phyloP scores from a whole-genome alignment of 441 rosid species.

The Syzygium malaccense region DNA sequence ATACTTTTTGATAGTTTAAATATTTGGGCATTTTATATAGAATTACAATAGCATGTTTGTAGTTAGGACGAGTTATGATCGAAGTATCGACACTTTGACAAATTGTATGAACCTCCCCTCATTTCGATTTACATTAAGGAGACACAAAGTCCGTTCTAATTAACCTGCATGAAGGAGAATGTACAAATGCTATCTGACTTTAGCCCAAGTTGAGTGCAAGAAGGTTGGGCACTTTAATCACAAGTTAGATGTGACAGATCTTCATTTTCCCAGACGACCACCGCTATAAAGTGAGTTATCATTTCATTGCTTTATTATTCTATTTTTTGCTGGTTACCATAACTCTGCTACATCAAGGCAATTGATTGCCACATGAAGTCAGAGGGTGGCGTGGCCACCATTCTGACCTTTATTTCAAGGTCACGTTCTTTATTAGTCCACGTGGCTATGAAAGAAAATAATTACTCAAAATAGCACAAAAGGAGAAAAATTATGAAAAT shows the following conservation, averaged over 20 bases:
- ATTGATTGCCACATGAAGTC: neutral
- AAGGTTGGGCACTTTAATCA: neutral
- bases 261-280: too few species aligned
- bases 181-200: neutral
- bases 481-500: neutral
- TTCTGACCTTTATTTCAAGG: neutral
- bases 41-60: neutral
- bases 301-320: neutral
- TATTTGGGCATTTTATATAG: neutral
- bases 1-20: neutral
- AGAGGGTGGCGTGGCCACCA: neutral
- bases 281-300: neutral
- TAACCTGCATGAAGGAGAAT: neutral
- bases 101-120: neutral
- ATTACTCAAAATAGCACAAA: neutral
- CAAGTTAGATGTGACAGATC: too few species aligned
- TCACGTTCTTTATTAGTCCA: neutral
- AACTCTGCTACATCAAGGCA: neutral
- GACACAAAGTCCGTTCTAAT: neutral
- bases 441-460: neutral
- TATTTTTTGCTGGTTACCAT: neutral
- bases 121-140: neutral
- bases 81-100: neutral
- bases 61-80: neutral
- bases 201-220: neutral